Percentiles rank a stretch among this genome's conserved stretches.
Evolutionary conservation across 1,284 basidiomycete genomes (phyloP).

Genomic region (Megacollybia platyphylla): DNA sequence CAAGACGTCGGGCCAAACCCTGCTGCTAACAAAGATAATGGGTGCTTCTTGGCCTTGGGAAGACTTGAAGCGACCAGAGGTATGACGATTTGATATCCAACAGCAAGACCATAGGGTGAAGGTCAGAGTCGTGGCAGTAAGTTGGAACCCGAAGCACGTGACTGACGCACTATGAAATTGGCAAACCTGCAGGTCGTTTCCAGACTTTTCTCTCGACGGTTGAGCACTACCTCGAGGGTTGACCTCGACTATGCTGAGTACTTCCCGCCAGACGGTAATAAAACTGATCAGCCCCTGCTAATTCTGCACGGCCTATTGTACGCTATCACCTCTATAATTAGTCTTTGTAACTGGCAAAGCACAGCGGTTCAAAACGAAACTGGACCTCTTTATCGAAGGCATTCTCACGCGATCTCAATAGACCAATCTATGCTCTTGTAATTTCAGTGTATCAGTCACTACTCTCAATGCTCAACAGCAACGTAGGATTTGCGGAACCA

Average conservation of each 20-base stretch:
- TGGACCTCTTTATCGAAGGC: conserved; percentile 63
- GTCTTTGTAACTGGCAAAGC: background rate
- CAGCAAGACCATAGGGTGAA: no score
- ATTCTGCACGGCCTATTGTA: conserved; percentile 7
- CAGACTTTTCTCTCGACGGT: no score
- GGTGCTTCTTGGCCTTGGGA: no score
- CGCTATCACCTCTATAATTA: background rate
- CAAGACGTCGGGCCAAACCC: no score
- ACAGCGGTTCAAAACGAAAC: conserved; percentile 71
- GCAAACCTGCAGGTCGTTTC: no score
- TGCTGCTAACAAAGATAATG: no score
- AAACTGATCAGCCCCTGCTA: conserved; percentile 5
- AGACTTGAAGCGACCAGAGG: no score
- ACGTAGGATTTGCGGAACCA: conserved; percentile 75
- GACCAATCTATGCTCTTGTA: conserved; percentile 67
- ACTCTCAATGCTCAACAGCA: background rate
- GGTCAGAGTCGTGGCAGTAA: no score
- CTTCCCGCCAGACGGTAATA: conserved; percentile 5
- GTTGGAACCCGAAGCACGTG: no score
- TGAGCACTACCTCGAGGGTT: background rate
- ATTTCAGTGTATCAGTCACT: conserved; percentile 9
- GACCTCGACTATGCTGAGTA: conserved; percentile 5
- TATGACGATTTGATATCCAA: no score
- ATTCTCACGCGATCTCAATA: conserved; percentile 40
- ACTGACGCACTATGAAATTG: no score